These are phyloP conservation scores for Sesbania bispinosa DNA, from an alignment of 306 rosid species.

Conservation along the genomic window DNA sequence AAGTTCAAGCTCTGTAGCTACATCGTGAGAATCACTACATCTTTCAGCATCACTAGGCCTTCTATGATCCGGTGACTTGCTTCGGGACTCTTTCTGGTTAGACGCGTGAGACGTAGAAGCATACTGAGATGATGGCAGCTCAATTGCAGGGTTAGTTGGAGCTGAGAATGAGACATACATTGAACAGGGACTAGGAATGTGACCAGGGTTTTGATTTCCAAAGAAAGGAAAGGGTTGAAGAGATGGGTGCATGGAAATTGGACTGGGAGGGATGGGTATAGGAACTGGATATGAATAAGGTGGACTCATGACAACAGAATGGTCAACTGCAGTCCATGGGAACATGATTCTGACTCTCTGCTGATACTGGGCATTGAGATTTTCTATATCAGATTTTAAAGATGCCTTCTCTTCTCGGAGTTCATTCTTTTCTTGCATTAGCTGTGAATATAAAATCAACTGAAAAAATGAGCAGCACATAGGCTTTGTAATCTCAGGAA, in stretches of 20 bases:
- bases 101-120: conserved; percentile 49
- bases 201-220: conserved; percentile 60
- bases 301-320: conserved; percentile 60
- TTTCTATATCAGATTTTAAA: conserved; percentile 68
- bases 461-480: conserved; percentile 20
- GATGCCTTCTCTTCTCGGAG: conserved; percentile 87
- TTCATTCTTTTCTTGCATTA: conserved; percentile 83
- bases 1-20: conserved; percentile 88
- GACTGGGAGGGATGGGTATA: conserved; percentile 53
- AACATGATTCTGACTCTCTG: conserved; percentile 71
- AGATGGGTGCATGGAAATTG: conserved; percentile 67
- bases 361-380: conserved; percentile 68
- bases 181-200: conserved; percentile 63
- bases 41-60: conserved; percentile 46
- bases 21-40: conserved; percentile 60
- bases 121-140: conserved; percentile 48
- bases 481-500: conserved; percentile 6
- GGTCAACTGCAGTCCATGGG: conserved; percentile 85
- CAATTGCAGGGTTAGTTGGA: conserved; percentile 49
- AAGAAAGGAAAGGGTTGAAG: conserved; percentile 70
- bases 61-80: conserved; percentile 50
- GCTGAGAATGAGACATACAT: conserved; percentile 60
- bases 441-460: conserved; percentile 43
- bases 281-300: conserved; percentile 77
- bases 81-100: conserved; percentile 53